Evolutionary conservation across 2,329 filamentous ascomycete species (phyloP).

Genomic region (Xylaria arbuscula): DNA sequence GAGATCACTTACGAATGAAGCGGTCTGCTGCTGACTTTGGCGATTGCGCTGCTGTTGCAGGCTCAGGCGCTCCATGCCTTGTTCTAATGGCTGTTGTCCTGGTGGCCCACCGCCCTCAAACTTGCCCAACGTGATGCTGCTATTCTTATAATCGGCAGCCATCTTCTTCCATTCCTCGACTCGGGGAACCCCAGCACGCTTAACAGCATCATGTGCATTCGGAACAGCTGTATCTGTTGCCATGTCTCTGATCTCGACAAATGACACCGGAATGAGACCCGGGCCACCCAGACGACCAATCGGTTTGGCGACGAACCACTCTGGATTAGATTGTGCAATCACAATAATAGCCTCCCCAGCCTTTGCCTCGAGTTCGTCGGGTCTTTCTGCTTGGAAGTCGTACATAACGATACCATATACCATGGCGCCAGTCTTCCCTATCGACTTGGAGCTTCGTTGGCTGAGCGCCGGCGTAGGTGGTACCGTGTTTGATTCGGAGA

Average conservation of each 20-base stretch:
- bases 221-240: constrained; percentile 82
- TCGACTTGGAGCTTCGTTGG: constrained; percentile 63
- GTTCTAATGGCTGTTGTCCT: constrained; percentile 65
- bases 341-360: constrained; percentile 97
- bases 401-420: constrained; percentile 98
- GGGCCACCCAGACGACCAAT: constrained; percentile 96
- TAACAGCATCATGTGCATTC: constrained; percentile 86
- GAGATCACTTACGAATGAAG: constrained; percentile 42
- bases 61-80: constrained; percentile 83
- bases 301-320: constrained; percentile 99
- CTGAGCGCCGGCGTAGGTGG: constrained; percentile 51
- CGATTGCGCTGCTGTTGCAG: constrained; percentile 65
- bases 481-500: constrained; percentile 68
- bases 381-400: constrained; percentile 92
- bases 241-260: constrained; percentile 97
- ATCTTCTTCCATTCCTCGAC: constrained; percentile 99
- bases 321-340: constrained; percentile 96
- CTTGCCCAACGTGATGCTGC: constrained; percentile 94
- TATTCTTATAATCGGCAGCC: constrained; percentile 99
- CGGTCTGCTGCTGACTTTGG: constrained; percentile 58
- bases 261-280: constrained; percentile 94
- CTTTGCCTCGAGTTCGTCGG: constrained; percentile 96
- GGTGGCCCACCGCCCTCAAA: constrained; percentile 71
- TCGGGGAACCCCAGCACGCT: constrained; percentile 87
- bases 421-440: constrained; percentile 77